Base-by-base conservation (phyloP, 2,329 filamentous ascomycete species). In the Paecilomyces dactylethromorphus region DNA sequence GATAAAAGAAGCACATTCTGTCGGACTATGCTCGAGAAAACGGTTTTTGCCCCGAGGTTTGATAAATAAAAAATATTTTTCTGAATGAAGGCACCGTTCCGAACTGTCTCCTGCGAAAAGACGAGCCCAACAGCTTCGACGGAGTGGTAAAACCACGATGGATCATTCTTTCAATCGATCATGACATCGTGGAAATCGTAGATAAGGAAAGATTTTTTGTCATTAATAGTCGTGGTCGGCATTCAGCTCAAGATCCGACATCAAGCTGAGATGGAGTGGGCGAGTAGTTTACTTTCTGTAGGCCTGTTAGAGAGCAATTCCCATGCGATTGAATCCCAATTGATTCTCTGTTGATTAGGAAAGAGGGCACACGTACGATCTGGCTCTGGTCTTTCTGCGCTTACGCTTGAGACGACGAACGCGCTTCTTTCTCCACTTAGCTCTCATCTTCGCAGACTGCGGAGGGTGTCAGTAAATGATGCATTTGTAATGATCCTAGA, bases 361-460 rank as follows among this genome's bases (percentile, higher is more conserved):
- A 33, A 10, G 21, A 51, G 31, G 53, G 31, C n/a, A 59, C 64
- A 81, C 92, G 86, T 86, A 97, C 94, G 88, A 92, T 84, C 94
- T 84, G 75, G 93, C 94, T 80, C 94, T 88, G 84, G 94, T 96
- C 93, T 99, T 99, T 92, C 94, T 95, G 85, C 94, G 92, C 92
- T 99, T 99, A 79, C 92, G 89, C 90, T 97, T 97, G 81, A 99
- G 91, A 82, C 94, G 89, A 76, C 94, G 87, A 83, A 96, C 92
- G 81, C 94, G 87, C 93, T 99, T 99, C 90, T 99, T 99, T 87
- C 93, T 94, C 94, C 94, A 97, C 87, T 97, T 97, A 79, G 92
- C 92, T 94, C 93, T 88, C 86, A 88, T 88, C 75, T 77, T 77
- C 74, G 73, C 68, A 76, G 72, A 67, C 69, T 68, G 63, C 64